These are phyloP conservation scores for Aureobasidium sp. DNA, from an alignment of 2,329 filamentous ascomycete genomes.

Conservation along the genomic window DNA sequence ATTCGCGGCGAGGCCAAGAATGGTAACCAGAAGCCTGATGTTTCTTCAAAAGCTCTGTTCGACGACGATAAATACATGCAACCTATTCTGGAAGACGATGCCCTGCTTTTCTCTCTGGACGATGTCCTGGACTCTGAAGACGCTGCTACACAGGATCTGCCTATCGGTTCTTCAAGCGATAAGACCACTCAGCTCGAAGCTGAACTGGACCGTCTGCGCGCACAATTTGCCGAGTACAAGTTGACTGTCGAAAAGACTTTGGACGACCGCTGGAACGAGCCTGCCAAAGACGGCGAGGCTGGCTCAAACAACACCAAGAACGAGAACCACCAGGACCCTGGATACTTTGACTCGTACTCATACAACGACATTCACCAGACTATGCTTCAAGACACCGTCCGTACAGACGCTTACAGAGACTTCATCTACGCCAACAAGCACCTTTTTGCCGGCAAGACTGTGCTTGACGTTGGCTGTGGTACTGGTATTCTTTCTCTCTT, in stretches of 20 bases:
- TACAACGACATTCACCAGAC: constrained; percentile 73
- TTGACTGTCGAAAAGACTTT: constrained; percentile 20
- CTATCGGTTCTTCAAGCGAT: constrained; percentile 11
- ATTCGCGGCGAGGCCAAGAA: constrained; percentile 35
- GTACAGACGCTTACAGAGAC: constrained; percentile 87
- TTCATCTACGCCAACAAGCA: constrained; percentile 91
- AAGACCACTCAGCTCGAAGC: constrained; percentile 18
- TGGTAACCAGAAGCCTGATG: constrained; percentile 39
- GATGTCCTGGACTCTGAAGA: constrained; percentile 38
- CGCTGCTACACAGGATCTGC: not conserved
- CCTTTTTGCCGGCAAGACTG: constrained; percentile 74
- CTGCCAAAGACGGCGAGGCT: constrained; percentile 10
- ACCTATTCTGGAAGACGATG: constrained; percentile 81
- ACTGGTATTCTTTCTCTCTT: constrained; percentile 88
- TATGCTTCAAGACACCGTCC: constrained; percentile 85
- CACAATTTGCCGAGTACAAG: constrained; percentile 20
- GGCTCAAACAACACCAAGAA: constrained; percentile 12
- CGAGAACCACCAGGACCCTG: constrained; percentile 18
- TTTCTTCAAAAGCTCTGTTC: constrained; percentile 56
- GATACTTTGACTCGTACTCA: constrained; percentile 23
- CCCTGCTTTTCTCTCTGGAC: constrained; percentile 77
- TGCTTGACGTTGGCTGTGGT: constrained; percentile 83
- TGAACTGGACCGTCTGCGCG: constrained; percentile 17
- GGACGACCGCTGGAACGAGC: constrained; percentile 21
- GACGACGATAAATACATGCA: constrained; percentile 74